phyloP scores from a whole-genome alignment of 1,139 yeast genomes.

The Suhomyces coccinellae region DNA sequence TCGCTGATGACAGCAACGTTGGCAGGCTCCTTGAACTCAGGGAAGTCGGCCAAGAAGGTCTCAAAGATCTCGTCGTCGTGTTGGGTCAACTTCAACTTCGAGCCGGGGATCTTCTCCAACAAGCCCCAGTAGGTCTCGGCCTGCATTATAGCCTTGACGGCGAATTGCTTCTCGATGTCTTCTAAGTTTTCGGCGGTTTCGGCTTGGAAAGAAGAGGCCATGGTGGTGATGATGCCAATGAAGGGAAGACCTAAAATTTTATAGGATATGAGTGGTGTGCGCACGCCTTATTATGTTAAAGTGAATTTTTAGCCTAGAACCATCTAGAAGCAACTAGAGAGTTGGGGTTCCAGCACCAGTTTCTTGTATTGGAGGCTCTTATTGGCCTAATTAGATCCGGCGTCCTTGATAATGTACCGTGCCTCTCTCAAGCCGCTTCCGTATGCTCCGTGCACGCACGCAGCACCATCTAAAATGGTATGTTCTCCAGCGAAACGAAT shows the following conservation, averaged over 20 bases:
- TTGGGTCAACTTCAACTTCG: constrained; percentile 73
- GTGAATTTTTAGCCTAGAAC: not conserved
- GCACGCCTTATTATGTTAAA: not conserved
- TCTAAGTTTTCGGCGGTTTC: constrained; percentile 61
- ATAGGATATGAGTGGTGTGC: not conserved
- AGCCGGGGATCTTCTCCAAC: constrained; percentile 71
- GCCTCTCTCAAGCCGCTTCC: constrained; percentile 74
- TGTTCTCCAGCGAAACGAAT: constrained; percentile 87
- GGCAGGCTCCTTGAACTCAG: constrained; percentile 70
- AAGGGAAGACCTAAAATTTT: constrained; percentile 1
- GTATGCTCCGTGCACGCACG: constrained; percentile 84
- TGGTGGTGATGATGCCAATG: constrained; percentile 5
- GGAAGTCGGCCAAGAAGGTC: constrained; percentile 70
- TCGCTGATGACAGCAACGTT: constrained; percentile 63
- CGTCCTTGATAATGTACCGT: constrained; percentile 31
- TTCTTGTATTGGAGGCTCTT: too few relatives aligned
- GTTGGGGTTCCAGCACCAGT: not conserved
- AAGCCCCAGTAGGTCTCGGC: constrained; percentile 93
- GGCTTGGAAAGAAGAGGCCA: constrained; percentile 41
- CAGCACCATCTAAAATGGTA: constrained; percentile 72
- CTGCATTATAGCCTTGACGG: constrained; percentile 95
- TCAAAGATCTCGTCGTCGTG: constrained; percentile 82
- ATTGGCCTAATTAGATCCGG: not conserved
- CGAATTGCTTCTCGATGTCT: constrained; percentile 90
- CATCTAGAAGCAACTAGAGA: not conserved